Conservation (phyloP, 2,329 filamentous ascomycete species). For the Microascus cirrosus region DNA sequence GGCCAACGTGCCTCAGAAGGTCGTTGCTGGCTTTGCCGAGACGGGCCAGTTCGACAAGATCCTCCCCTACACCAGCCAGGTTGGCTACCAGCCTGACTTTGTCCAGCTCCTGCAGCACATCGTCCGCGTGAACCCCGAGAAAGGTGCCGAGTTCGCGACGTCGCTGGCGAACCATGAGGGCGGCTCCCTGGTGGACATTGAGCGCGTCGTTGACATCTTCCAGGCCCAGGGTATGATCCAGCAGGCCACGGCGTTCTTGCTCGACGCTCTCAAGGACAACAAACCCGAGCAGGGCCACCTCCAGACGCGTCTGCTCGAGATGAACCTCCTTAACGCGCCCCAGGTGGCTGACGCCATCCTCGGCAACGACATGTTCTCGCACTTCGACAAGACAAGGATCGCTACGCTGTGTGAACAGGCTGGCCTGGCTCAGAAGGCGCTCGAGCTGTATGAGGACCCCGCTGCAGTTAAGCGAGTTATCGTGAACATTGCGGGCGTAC, state of each 20-base stretch:
- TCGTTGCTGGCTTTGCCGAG: conserved; percentile 89
- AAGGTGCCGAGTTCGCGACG: conserved; percentile 90
- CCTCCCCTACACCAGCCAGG: conserved; percentile 75
- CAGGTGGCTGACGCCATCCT: conserved; percentile 97
- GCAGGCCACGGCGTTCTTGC: conserved; percentile 92
- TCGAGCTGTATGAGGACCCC: conserved; percentile 92
- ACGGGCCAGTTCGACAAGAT: conserved; percentile 97
- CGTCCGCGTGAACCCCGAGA: conserved; percentile 81
- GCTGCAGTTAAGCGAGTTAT: conserved; percentile 82
- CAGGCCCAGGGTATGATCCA: conserved; percentile 96
- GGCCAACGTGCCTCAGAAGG: conserved; percentile 84
- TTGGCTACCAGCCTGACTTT: conserved; percentile 90
- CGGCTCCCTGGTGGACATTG: conserved; percentile 80
- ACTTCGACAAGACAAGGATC: conserved; percentile 88
- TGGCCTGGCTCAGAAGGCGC: conserved; percentile 71
- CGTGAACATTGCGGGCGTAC: conserved; percentile 67
- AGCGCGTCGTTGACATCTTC: conserved; percentile 95
- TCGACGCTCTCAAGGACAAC: conserved; percentile 93
- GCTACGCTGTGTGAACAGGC: conserved; percentile 88
- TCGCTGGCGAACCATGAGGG: conserved; percentile 81
- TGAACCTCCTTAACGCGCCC: conserved; percentile 93
- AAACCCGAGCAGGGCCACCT: conserved; percentile 85
- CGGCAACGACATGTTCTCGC: conserved; percentile 95
- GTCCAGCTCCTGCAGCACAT: conserved; percentile 87
- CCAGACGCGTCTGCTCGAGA: conserved; percentile 90